These are phyloP conservation scores for Pleodorina starrii DNA, from an alignment of 139 green algal species.

Conservation along the genomic window DNA sequence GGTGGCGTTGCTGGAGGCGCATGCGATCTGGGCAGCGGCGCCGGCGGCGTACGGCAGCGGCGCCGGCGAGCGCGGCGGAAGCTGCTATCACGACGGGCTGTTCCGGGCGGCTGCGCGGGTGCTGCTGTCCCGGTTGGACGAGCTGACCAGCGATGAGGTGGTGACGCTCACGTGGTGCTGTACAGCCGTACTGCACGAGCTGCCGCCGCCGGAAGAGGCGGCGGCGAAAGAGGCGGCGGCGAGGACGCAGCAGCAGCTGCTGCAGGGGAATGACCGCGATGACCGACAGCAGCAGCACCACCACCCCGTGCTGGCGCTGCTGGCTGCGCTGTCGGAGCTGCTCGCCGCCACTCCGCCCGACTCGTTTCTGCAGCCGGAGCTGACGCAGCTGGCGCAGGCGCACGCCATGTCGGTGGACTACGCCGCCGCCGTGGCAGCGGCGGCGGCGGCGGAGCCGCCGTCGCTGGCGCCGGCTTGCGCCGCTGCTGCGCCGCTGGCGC, in stretches of 20 bases:
- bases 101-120: background rate
- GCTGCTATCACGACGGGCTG: slow-evolving; percentile 27
- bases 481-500: background rate
- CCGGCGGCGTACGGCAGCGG: background rate
- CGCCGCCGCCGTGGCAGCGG: slow-evolving; percentile 2
- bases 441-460: background rate
- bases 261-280: too few relatives aligned
- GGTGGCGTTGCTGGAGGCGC: slow-evolving; percentile 28
- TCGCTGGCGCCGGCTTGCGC: background rate
- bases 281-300: too few relatives aligned
- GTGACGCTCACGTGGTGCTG: slow-evolving; percentile 28
- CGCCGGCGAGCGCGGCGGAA: background rate
- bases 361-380: slow-evolving; percentile 67
- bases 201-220: slow-evolving; percentile 6
- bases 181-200: background rate
- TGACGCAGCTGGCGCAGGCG: slow-evolving; percentile 57
- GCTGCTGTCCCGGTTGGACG: background rate
- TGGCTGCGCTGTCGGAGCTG: background rate
- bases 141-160: slow-evolving; percentile 25
- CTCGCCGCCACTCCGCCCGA: background rate
- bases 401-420: slow-evolving; percentile 22
- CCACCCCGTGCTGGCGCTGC: slow-evolving; percentile 33
- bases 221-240: too few relatives aligned
- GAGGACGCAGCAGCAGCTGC: background rate
- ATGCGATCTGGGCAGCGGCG: background rate